A percentile compares a stretch with the other conserved stretches of the same genome.
Evolutionary conservation across 768 basidiomycete species (phyloP).

Genomic region (Kwoniella botswanensis): DNA sequence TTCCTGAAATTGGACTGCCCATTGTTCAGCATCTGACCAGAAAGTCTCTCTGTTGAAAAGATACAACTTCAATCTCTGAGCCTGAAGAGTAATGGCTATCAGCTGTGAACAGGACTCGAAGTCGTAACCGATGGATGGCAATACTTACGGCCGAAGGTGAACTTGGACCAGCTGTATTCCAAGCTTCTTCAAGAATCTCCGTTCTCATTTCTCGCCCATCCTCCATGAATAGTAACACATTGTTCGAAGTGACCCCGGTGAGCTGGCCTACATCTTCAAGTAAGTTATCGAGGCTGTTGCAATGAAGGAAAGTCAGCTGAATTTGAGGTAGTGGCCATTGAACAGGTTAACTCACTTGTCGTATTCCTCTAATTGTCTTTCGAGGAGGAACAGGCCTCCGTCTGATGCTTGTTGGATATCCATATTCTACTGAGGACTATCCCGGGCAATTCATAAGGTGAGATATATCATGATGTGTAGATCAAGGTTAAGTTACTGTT

Average conservation of each 20-base stretch:
- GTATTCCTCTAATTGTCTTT: constrained; percentile 33
- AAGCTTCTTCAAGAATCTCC: constrained; percentile 36
- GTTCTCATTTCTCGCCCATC: constrained; percentile 43
- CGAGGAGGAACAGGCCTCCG: constrained; percentile 34
- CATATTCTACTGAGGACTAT: constrained; percentile 19
- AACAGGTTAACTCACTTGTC: constrained; percentile 36
- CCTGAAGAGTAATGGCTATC: constrained; percentile 13
- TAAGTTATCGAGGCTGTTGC: constrained; percentile 20
- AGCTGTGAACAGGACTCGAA: too few relatives aligned
- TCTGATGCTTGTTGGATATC: constrained; percentile 44
- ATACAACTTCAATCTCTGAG: constrained; percentile 33
- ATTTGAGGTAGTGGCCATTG: background rate
- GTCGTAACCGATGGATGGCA: too few relatives aligned
- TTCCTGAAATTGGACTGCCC: constrained; percentile 45
- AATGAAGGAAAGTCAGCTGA: background rate
- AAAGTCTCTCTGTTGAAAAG: constrained; percentile 54
- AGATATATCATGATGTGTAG: background rate
- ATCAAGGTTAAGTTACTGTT: background rate
- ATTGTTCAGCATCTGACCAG: constrained; percentile 49
- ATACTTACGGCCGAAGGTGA: constrained; percentile 19
- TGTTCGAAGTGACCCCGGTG: constrained; percentile 25
- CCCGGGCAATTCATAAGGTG: background rate
- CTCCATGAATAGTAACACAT: constrained; percentile 46
- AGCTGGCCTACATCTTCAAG: constrained; percentile 20
- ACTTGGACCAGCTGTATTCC: constrained; percentile 30